These are phyloP conservation scores for Rhizopogon rudus DNA, from an alignment of 768 basidiomycete species.

Conservation along the genomic window DNA sequence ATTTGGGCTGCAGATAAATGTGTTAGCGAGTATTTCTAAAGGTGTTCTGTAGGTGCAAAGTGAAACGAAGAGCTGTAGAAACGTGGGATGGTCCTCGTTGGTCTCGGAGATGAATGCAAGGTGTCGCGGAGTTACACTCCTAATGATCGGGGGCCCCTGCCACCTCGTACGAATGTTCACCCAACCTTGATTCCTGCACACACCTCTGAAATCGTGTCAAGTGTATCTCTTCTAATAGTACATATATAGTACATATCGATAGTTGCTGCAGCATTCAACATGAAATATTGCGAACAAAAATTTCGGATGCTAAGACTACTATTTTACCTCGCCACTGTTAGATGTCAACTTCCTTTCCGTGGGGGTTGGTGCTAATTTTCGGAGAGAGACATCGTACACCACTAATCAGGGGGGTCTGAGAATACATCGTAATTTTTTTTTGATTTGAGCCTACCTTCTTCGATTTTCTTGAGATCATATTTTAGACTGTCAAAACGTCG, in stretches of 20 bases:
- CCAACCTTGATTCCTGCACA: too few species aligned
- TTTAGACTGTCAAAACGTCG: slow-evolving; percentile 78
- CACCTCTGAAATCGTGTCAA: neutral
- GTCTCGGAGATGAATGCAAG: neutral
- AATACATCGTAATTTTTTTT: neutral
- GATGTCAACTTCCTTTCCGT: neutral
- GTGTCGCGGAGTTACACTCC: neutral
- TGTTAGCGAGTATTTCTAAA: neutral
- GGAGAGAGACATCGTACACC: slow-evolving; percentile 79
- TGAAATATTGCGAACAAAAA: neutral
- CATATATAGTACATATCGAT: neutral
- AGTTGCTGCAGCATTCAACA: neutral
- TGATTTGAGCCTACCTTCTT: slow-evolving; percentile 56
- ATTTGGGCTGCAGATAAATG: neutral
- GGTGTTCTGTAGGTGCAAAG: neutral
- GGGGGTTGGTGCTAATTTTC: slow-evolving; percentile 43
- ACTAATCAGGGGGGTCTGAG: slow-evolving; percentile 37
- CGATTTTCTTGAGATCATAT: slow-evolving; percentile 85
- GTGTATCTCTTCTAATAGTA: neutral
- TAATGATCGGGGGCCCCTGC: neutral
- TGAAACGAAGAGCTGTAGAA: neutral
- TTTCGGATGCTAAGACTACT: neutral
- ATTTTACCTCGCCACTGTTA: neutral
- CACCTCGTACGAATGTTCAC: neutral
- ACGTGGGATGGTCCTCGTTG: neutral